Evolutionary conservation across 371 early-diverging fungal species (phyloP).

Genomic region (Sporodiniella umbellata): DNA sequence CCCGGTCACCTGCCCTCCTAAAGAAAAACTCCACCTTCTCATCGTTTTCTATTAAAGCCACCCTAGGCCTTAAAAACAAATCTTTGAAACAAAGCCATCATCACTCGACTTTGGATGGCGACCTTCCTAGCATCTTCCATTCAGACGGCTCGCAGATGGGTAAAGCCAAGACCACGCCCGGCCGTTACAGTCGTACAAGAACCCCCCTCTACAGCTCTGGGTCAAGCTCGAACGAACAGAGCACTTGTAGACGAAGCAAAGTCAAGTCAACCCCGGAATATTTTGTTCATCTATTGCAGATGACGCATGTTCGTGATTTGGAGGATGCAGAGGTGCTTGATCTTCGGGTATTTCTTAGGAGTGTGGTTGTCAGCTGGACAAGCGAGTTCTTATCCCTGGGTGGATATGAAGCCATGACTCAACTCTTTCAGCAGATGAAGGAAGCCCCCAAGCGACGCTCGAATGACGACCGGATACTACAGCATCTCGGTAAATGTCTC

Average conservation of each 20-base stretch:
- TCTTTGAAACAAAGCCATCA: not conserved
- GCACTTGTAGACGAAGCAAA: conserved; percentile 13
- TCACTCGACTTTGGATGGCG: not conserved
- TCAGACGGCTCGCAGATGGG: not conserved
- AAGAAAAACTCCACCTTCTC: conserved; percentile 35
- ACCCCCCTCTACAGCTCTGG: conserved; percentile 5
- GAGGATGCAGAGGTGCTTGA: conserved; percentile 38
- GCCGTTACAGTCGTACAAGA: conserved; percentile 10
- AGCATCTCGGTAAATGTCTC: conserved; percentile 43
- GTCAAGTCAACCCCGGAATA: conserved; percentile 34
- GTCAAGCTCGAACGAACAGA: conserved; percentile 4
- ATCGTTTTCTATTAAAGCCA: conserved; percentile 24
- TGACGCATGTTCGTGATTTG: conserved; percentile 31
- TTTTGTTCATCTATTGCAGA: conserved; percentile 27
- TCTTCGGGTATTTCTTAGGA: conserved; percentile 41
- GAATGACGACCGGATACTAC: conserved; percentile 36
- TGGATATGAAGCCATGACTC: conserved; percentile 40
- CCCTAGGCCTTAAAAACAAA: conserved; percentile 23
- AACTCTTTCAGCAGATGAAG: conserved; percentile 41
- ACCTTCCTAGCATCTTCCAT: not conserved
- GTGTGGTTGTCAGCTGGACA: conserved; percentile 47
- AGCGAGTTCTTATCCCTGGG: conserved; percentile 42
- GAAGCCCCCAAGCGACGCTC: conserved; percentile 33
- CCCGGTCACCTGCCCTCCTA: conserved; percentile 27
- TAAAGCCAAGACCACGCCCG: conserved; percentile 21